A percentile compares a stretch with the other conserved stretches of the same genome.
Evolutionary conservation across 202 grass and related monocot species (phyloP).

Genomic region (Brachypodium distachyon): DNA sequence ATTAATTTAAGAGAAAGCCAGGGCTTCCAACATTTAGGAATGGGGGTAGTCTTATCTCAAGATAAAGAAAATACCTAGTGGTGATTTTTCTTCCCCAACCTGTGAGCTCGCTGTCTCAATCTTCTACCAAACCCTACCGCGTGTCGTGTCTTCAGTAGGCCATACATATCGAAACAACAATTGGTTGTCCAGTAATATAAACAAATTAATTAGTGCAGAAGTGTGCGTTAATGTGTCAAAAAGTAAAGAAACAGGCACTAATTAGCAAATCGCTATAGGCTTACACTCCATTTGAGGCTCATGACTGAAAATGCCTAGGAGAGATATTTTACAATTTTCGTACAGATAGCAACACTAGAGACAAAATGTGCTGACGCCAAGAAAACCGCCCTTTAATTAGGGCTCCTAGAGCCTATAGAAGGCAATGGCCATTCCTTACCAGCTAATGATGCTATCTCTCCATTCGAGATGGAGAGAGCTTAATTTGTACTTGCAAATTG

Average conservation of each 20-base stretch:
- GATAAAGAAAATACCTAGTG: no score
- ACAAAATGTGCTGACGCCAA: constrained; percentile 25
- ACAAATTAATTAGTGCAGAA: neutral
- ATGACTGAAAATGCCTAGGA: neutral
- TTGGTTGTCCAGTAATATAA: neutral
- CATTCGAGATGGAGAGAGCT: neutral
- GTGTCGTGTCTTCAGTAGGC: neutral
- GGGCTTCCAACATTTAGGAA: no score
- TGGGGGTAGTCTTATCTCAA: no score
- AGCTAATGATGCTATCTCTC: neutral
- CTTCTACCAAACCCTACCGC: neutral
- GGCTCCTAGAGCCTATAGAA: neutral
- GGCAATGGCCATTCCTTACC: neutral
- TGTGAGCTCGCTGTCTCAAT: neutral
- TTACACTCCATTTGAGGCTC: neutral
- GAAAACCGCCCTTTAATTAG: neutral
- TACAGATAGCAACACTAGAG: constrained; percentile 7
- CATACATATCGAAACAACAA: neutral
- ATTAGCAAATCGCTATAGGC: no score
- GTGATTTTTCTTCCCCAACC: no score
- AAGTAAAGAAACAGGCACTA: neutral
- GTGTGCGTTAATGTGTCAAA: neutral
- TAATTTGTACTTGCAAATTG: neutral
- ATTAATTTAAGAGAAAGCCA: no score
- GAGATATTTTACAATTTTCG: neutral